Conservation (phyloP, 2,329 filamentous ascomycete genomes). For the Colletotrichum tropicicola region DNA sequence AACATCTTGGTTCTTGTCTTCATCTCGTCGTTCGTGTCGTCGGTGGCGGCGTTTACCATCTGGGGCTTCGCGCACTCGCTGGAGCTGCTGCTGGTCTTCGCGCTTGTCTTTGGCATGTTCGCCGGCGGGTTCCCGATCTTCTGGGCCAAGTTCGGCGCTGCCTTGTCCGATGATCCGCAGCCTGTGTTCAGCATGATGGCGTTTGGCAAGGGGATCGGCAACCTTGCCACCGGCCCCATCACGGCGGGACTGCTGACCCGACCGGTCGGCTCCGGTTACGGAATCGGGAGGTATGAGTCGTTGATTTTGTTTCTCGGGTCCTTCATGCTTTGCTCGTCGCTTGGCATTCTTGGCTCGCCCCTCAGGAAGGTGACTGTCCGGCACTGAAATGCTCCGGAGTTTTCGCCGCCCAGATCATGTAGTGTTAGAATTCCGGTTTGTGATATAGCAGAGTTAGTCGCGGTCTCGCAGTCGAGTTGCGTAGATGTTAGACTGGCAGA, state of each 20-base stretch:
- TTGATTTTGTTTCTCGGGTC: slow-evolving; percentile 25
- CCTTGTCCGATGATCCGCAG: slow-evolving; percentile 38
- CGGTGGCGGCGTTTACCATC: slow-evolving; percentile 57
- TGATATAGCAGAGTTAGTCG: too few species aligned
- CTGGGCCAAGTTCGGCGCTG: slow-evolving; percentile 38
- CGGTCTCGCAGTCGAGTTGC: too few species aligned
- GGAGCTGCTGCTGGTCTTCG: slow-evolving; percentile 57
- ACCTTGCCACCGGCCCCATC: slow-evolving; percentile 38
- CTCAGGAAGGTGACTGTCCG: neutral
- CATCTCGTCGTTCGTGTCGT: slow-evolving; percentile 55
- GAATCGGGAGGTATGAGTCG: slow-evolving; percentile 20
- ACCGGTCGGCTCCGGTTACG: slow-evolving; percentile 18
- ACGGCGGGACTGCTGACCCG: slow-evolving; percentile 32
- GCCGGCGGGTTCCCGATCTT: slow-evolving; percentile 48
- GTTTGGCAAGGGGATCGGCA: slow-evolving; percentile 39
- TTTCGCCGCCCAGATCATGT: too few species aligned
- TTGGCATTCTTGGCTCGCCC: slow-evolving; percentile 24
- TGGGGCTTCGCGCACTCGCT: slow-evolving; percentile 61
- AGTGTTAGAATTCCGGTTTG: too few species aligned
- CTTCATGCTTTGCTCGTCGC: slow-evolving; percentile 23
- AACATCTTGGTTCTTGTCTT: slow-evolving; percentile 53
- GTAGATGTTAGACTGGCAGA: too few species aligned
- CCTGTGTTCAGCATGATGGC: slow-evolving; percentile 39
- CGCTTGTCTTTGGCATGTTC: slow-evolving; percentile 65
- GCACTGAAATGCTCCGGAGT: too few species aligned